Conservation (phyloP, 2,329 filamentous ascomycete genomes). For the Cladorrhinum sp. region DNA sequence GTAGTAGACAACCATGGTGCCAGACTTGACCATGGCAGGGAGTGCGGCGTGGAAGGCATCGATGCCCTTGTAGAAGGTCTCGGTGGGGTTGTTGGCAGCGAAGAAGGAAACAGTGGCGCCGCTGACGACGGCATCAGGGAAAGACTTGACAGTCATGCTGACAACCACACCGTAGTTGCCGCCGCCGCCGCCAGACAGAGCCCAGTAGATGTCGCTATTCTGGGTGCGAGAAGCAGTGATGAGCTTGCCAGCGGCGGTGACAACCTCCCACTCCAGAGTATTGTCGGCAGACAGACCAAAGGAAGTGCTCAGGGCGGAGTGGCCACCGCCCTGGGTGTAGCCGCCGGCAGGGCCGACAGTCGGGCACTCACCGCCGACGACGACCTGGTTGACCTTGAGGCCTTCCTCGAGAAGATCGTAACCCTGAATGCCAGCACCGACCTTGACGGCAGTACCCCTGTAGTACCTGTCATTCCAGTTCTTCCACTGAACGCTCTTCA, state of each 20-base stretch:
- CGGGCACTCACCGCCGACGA: conserved; percentile 53
- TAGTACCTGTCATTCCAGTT: conserved; percentile 34
- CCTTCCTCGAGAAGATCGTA: conserved; percentile 50
- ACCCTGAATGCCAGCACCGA: conserved; percentile 53
- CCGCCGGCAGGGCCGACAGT: conserved; percentile 50
- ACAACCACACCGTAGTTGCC: conserved; percentile 37
- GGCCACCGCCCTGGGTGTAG: conserved; percentile 50
- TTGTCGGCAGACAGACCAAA: conserved; percentile 50
- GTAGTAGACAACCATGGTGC: conserved; percentile 42
- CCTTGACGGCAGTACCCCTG: conserved; percentile 49
- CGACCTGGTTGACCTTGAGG: conserved; percentile 39
- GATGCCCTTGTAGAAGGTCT: conserved; percentile 54
- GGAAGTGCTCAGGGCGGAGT: conserved; percentile 48
- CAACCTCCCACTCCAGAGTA: conserved; percentile 46
- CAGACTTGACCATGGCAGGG: conserved; percentile 44
- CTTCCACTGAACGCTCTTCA: conserved; percentile 33
- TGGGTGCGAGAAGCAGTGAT: conserved; percentile 39
- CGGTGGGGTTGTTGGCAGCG: conserved; percentile 39
- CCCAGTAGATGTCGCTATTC: conserved; percentile 49
- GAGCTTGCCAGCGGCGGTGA: conserved; percentile 43
- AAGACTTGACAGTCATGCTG: conserved; percentile 27
- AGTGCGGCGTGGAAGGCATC: conserved; percentile 47
- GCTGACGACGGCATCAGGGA: conserved; percentile 24
- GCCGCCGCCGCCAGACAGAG: conserved; percentile 43
- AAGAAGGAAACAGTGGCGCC: conserved; percentile 30